These are phyloP conservation scores for Wickerhamiella brachini DNA, from an alignment of 805 yeast genomes.

Conservation along the genomic window DNA sequence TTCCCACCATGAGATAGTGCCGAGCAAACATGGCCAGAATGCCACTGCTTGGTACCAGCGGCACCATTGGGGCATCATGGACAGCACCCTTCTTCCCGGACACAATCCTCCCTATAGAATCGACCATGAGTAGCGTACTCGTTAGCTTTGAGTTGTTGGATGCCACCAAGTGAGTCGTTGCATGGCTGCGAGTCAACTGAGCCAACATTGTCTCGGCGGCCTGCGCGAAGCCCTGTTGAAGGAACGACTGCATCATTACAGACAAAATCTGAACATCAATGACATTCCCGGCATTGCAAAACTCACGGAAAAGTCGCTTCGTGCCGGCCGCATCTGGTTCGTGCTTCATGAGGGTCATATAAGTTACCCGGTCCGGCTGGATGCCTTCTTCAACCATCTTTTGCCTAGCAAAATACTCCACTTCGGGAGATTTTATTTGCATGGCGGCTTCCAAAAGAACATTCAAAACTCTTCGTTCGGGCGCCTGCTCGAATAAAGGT, in stretches of 20 bases:
- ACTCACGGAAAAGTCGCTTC: slow-evolving; percentile 9
- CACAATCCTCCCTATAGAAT: neutral
- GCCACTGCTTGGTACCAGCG: neutral
- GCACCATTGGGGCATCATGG: neutral
- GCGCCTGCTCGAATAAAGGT: slow-evolving; percentile 6
- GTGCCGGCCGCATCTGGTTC: slow-evolving; percentile 9
- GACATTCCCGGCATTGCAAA: slow-evolving; percentile 14
- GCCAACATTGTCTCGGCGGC: slow-evolving; percentile 18
- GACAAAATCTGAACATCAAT: slow-evolving; percentile 19
- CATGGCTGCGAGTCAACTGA: slow-evolving; percentile 1
- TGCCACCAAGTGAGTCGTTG: neutral
- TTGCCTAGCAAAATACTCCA: slow-evolving; percentile 12
- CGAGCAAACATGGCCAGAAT: neutral
- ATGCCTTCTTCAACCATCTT: slow-evolving; percentile 13
- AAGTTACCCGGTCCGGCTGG: slow-evolving; percentile 24
- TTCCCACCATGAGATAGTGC: neutral
- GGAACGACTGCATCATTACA: slow-evolving; percentile 14
- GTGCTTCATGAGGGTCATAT: slow-evolving; percentile 15
- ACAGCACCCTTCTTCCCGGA: neutral
- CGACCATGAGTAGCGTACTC: slow-evolving; percentile 1
- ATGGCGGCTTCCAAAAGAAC: slow-evolving; percentile 21
- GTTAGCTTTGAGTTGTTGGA: slow-evolving; percentile 1
- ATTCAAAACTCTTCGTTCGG: slow-evolving; percentile 19
- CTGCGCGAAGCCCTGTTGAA: slow-evolving; percentile 14
- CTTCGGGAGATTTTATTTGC: slow-evolving; percentile 7